Percentiles rank a stretch among this genome's conserved stretches.
Conservation (phyloP, 2,329 filamentous ascomycete species). For the Ophiobolus disseminans region DNA sequence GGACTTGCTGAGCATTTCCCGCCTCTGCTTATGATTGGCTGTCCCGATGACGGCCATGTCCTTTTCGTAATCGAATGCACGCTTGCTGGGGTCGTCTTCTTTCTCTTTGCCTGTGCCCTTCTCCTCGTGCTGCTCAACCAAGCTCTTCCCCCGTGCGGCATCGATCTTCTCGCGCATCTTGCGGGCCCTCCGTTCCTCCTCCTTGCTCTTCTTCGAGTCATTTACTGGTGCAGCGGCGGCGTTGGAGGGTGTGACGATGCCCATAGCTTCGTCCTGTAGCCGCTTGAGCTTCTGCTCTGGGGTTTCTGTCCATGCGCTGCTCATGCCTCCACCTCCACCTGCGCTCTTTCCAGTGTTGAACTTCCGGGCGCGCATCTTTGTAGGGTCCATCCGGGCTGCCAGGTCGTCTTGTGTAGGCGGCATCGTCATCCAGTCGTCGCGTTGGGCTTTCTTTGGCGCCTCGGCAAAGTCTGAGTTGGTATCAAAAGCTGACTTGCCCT, state of each 20-base stretch:
- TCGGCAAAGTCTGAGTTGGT: constrained; percentile 39
- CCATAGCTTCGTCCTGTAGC: constrained; percentile 81
- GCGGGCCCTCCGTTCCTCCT: constrained; percentile 55
- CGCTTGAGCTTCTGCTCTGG: constrained; percentile 84
- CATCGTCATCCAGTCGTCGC: constrained; percentile 72
- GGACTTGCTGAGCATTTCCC: constrained; percentile 79
- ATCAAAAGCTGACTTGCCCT: constrained; percentile 41
- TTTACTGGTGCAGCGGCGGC: constrained; percentile 25
- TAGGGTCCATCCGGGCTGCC: constrained; percentile 75
- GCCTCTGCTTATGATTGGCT: constrained; percentile 75
- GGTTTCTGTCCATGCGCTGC: constrained; percentile 85
- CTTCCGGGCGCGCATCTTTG: constrained; percentile 79
- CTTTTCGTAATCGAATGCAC: constrained; percentile 90
- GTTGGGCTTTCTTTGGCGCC: constrained; percentile 60
- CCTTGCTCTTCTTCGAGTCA: constrained; percentile 45
- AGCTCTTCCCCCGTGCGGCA: constrained; percentile 51
- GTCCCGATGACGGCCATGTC: constrained; percentile 82
- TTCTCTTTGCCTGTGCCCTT: constrained; percentile 67
- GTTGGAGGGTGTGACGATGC: constrained; percentile 61
- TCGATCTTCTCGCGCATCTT: constrained; percentile 65
- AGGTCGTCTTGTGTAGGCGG: constrained; percentile 59
- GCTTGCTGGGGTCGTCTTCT: constrained; percentile 84
- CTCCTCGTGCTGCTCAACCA: constrained; percentile 57
- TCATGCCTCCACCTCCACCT: constrained; percentile 58
- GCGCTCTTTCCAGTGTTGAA: constrained; percentile 76